Conservation (phyloP, 2,329 filamentous ascomycete species). For the Cephalotrichum gorgonifer region DNA sequence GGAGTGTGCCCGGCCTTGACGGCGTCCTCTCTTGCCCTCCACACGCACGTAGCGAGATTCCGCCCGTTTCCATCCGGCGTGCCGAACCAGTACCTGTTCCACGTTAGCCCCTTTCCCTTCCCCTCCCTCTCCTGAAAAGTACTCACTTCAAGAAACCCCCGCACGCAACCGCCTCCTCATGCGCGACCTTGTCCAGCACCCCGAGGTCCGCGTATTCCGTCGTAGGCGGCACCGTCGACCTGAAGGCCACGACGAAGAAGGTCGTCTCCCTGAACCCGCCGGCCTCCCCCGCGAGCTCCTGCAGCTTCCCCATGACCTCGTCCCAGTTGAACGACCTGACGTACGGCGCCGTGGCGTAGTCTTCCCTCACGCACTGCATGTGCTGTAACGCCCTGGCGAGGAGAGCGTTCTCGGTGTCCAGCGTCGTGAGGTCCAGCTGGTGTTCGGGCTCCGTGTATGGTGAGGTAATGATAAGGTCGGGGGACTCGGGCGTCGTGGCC, state of each 20-base stretch:
- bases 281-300: slow-evolving; percentile 35
- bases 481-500: background rate
- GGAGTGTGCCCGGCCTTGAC: slow-evolving; percentile 47
- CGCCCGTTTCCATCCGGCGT: slow-evolving; percentile 55
- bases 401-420: slow-evolving; percentile 56
- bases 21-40: slow-evolving; percentile 51
- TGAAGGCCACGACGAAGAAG: slow-evolving; percentile 82
- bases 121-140: background rate
- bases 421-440: slow-evolving; percentile 58
- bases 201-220: slow-evolving; percentile 61
- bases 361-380: slow-evolving; percentile 49
- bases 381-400: slow-evolving; percentile 61
- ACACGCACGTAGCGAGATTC: slow-evolving; percentile 75
- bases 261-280: slow-evolving; percentile 45
- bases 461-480: slow-evolving; percentile 47
- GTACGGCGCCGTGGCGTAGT: slow-evolving; percentile 73
- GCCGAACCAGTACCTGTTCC: slow-evolving; percentile 74
- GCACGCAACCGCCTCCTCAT: slow-evolving; percentile 67
- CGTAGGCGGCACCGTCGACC: slow-evolving; percentile 57
- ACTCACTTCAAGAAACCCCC: slow-evolving; percentile 72
- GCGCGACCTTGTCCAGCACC: slow-evolving; percentile 65
- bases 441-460: slow-evolving; percentile 65
- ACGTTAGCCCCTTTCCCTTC: background rate
- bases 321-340: slow-evolving; percentile 67
- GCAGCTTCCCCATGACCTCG: slow-evolving; percentile 49